Conservation (phyloP, 2,329 filamentous ascomycete genomes). For the Colletotrichum eleusines region DNA sequence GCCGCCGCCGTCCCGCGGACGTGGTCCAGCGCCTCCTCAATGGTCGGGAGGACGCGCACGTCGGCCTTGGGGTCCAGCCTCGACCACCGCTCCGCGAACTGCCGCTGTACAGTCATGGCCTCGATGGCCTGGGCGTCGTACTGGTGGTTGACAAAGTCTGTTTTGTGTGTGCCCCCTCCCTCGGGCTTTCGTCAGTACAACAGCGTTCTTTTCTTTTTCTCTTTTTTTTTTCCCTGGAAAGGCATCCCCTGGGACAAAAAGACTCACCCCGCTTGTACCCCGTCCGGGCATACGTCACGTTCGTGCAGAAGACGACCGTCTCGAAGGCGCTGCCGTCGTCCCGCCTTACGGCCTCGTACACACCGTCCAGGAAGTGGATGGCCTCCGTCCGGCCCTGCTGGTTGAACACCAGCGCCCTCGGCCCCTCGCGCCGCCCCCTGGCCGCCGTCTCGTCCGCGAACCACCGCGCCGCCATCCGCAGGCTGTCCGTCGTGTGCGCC, state of each 20-base stretch:
- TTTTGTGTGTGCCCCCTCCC: too few species aligned
- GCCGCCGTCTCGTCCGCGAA: slow-evolving; percentile 74
- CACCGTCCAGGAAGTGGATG: slow-evolving; percentile 58
- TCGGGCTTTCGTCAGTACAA: slow-evolving; percentile 27
- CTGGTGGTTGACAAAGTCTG: slow-evolving; percentile 69
- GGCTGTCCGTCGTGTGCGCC: slow-evolving; percentile 87
- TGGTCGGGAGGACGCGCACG: slow-evolving; percentile 62
- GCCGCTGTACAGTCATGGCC: slow-evolving; percentile 64
- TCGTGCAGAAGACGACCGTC: slow-evolving; percentile 87
- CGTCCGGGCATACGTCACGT: slow-evolving; percentile 68
- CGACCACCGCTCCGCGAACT: slow-evolving; percentile 65
- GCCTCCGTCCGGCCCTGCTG: slow-evolving; percentile 73
- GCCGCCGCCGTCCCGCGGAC: slow-evolving; percentile 37
- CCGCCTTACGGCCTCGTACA: slow-evolving; percentile 68
- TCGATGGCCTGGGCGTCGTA: slow-evolving; percentile 64
- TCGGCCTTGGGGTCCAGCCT: slow-evolving; percentile 60
- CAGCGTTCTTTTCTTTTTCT: too few species aligned
- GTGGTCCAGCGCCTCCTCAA: slow-evolving; percentile 65
- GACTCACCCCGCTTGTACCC: slow-evolving; percentile 60
- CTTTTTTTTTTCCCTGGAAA: too few species aligned
- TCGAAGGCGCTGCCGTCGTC: slow-evolving; percentile 66
- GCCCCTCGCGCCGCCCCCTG: slow-evolving; percentile 11
- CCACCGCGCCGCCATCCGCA: slow-evolving; percentile 82
- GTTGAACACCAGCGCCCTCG: slow-evolving; percentile 82
- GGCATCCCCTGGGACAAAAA: too few species aligned